Percentiles rank a stretch among this genome's conserved stretches.
These are phyloP conservation scores for Mycena albidolilacea DNA, from an alignment of 768 basidiomycete species.

Conservation along the genomic window DNA sequence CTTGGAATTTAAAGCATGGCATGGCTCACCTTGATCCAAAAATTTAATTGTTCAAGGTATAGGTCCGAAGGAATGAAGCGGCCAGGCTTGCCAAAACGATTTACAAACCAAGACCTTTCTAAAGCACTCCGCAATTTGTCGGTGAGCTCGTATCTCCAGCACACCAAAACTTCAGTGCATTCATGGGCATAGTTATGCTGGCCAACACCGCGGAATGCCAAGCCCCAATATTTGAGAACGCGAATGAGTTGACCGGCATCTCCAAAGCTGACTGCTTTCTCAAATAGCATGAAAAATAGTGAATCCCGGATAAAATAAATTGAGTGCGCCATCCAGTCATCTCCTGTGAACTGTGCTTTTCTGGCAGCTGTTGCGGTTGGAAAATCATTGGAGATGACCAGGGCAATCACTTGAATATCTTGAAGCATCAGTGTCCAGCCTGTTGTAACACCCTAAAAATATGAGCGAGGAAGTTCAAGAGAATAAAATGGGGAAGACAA, in stretches of 20 bases:
- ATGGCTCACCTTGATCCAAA: constrained; percentile 47
- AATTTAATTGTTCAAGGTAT: constrained; percentile 50
- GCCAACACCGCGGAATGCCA: background rate
- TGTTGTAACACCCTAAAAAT: no score
- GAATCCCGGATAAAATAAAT: constrained; percentile 50
- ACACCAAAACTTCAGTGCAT: constrained; percentile 41
- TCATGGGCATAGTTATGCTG: constrained; percentile 50
- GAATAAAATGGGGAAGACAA: no score
- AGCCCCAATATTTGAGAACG: constrained; percentile 33
- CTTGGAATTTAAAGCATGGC: constrained; percentile 13
- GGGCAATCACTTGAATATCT: no score
- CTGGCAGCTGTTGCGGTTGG: background rate
- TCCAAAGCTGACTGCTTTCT: constrained; percentile 48
- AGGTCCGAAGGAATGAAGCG: constrained; percentile 47
- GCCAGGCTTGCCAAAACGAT: constrained; percentile 42
- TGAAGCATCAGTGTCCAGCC: no score
- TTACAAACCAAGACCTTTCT: constrained; percentile 36
- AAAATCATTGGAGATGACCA: no score
- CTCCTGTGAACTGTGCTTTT: background rate
- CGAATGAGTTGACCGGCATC: constrained; percentile 49
- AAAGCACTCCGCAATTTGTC: constrained; percentile 31
- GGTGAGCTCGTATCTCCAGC: constrained; percentile 42
- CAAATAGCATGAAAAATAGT: constrained; percentile 47
- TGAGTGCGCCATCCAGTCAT: constrained; percentile 41
- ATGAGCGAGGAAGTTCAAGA: no score